Evolutionary conservation across 225 moss, liverwort and hornwort species (phyloP), one percentile per base, ranked within the genome.

Genomic region (Polytrichum formosum): DNA sequence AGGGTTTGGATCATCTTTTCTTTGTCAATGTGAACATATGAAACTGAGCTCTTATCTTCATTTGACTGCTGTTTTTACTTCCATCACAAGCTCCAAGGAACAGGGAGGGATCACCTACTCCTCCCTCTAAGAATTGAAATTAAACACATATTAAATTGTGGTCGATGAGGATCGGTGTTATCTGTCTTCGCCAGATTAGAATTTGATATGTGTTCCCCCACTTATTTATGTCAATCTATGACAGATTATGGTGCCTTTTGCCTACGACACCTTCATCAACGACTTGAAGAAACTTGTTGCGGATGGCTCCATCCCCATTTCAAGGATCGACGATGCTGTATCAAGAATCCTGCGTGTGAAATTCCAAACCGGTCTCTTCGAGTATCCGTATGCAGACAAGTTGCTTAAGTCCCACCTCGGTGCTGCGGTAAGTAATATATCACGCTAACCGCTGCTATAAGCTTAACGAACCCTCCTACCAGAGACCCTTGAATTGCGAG

Each of bases 321-420:
- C 62, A 21, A 82, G 97, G 71, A 94, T 97, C 54, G 77, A 97
- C 60, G 97, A 97, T 68, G 97, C 97, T 1, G 97, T 97, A 53
- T 60, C 78, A 31, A 84, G 97, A 20, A 94, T 97, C 67, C 67
- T 97, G 67, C 85, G 87, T 5, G 94, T 97, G 77, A 97, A 97
- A 69, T 97, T 97, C 25, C 28, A 79, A 30, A 78, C 83, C 64
- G 97, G 97, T 1, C 70, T 97, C 17, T 97, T 97, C 28, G 97
- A 97, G 76, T 71, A 78, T n/a, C 94, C 97, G 0, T 82, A 63
- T 26, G 76, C 75, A 8, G 81, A 92, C 66, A 79, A 73, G 29
- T 64, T 76, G 4, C 77, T 80, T 18, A 74, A 70, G 17, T 53
- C 65, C 8, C 63, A 56, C 8, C 33, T 97, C 22, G 97, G 97